Base-by-base conservation (phyloP, 1,139 yeast genomes). In the Diutina mesorugosa region DNA sequence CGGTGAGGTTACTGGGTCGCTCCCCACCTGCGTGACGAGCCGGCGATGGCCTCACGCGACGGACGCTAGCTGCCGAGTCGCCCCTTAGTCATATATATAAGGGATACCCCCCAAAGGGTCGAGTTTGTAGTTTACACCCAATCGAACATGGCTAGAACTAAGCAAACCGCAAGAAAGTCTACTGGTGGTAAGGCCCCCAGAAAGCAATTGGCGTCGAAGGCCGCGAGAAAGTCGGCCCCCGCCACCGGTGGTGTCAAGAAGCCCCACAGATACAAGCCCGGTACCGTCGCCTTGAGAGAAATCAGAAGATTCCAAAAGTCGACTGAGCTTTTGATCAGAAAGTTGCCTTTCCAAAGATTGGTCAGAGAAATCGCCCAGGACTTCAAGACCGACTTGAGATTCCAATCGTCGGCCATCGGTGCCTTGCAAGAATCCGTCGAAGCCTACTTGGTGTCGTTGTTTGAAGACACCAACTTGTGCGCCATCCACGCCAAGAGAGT, bases 161-260 rank as follows among this genome's bases (percentile, higher is more conserved):
- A 76, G 66, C 80, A 76, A 72, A 76, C 80, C 59, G 80, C 80
- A 59, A 76, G 80, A 76, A 76, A 76, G 66, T 76, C 80, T 56
- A 76, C 80, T 60, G 80, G 80, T 67, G 80, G 80, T 67, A 76
- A 76, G 65, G 80, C 80, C 55, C 80, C 80, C 66, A 76, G 80
- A 76, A 76, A 76, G 67, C 80, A 76, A 67, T 74, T 76, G 65
- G 80, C 80, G 59, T 76, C 80, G 58, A 76, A 76, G 67, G 80
- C 80, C 57, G 80, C 80, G 59, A 74, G 80, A 73, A 76, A 76
- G 66, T 76, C 80, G 47, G 80, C 80, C 58, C 80, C 80, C 66
- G 78, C 74, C 54, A 67, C 76, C 57, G 80, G 80, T 59, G 80
- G 80, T 70, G 80, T 76, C 61, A 76, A 76, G 70, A 76, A 76